Base-by-base conservation (phyloP, 352 stramenopile species). In the Pythium guiyangense region DNA sequence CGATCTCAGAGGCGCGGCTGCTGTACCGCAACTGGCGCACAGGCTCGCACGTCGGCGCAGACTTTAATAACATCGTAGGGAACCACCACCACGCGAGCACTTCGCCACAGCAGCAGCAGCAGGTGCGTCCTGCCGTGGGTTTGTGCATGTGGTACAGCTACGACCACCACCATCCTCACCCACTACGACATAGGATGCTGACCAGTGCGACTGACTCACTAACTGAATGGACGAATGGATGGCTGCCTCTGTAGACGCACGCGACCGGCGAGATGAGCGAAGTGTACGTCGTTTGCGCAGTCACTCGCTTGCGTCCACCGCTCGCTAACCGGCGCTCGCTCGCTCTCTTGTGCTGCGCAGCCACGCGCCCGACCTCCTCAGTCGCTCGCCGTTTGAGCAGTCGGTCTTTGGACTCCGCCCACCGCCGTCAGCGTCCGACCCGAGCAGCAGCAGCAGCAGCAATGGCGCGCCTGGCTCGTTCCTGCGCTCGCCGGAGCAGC, bases 11-110 rank as follows among this genome's bases (percentile, higher is more conserved):
- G 62, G 74, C 79, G 53, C 80, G 84, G 11, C 59, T 93, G 45
- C 67, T 88, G 52, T 93, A 93, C 50, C 77, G 84, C 51, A 73
- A 91, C 71, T 91, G 84, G 84, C 80, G 84, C 58, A 89, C 80
- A 20, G 67, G 74, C 44, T 77, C 79, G 29, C 69, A 80, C 60
- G 59, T 77, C 5, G 74, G 71, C 27, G 71, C 61, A 2, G 70
- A 78, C 46, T 52, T 77, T 3, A 43, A 52, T 39, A 49, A 54
- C 46, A 40, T 61, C 42, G 42, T 15, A 14, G 42, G 20, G 25
- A 22, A 49, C 52, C 40, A 57, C 37, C 20, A 17, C n/a, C 50
- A 56, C 35, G 51, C 26, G 27, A 25, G n/a, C 15, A 43, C 25
- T 11, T 53, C 31, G 49, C 15, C 31, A n/a, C n/a, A n/a, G 37